Evolutionary conservation across 371 early-diverging fungal species (phyloP).

Genomic region (Mortierella sp.): DNA sequence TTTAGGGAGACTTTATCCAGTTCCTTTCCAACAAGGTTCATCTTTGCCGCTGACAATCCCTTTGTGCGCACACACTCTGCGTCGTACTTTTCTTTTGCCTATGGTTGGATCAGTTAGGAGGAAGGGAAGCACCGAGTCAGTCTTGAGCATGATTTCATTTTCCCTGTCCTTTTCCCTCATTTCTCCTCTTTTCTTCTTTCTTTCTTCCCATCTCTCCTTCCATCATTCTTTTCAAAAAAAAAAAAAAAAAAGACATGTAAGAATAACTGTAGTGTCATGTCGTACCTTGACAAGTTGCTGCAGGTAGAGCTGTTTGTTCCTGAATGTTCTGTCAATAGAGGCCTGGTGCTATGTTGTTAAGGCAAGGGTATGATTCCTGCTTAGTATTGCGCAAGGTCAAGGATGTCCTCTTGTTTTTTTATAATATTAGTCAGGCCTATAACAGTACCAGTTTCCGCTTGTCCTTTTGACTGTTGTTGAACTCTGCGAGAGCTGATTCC

Average conservation of each 20-base stretch:
- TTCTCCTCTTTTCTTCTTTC: too few relatives aligned
- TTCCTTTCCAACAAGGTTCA: conserved; percentile 51
- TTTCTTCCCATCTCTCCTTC: too few relatives aligned
- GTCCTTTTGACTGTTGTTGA: conserved; percentile 84
- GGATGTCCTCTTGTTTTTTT: background rate
- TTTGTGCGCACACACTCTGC: conserved; percentile 62
- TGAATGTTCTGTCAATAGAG: conserved; percentile 66
- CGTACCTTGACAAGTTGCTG: conserved; percentile 61
- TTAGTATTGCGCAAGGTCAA: background rate
- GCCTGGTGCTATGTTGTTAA: conserved; percentile 52
- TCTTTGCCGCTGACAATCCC: conserved; percentile 36
- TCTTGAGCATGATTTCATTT: too few relatives aligned
- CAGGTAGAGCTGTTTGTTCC: conserved; percentile 65
- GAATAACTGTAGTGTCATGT: too few relatives aligned
- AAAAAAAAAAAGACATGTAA: background rate
- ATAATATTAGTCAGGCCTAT: too few relatives aligned
- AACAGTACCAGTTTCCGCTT: conserved; percentile 71
- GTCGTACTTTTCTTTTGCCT: conserved; percentile 81
- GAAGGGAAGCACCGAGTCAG: too few relatives aligned
- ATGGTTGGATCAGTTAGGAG: background rate
- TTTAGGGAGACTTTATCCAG: conserved; percentile 48
- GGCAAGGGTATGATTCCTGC: background rate
- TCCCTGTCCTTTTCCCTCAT: too few relatives aligned
- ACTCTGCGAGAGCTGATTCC: conserved; percentile 79
- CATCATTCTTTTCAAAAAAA: background rate